Base-by-base conservation (phyloP, 331 rosid genomes). In the Rhamnella rubrinervis region DNA sequence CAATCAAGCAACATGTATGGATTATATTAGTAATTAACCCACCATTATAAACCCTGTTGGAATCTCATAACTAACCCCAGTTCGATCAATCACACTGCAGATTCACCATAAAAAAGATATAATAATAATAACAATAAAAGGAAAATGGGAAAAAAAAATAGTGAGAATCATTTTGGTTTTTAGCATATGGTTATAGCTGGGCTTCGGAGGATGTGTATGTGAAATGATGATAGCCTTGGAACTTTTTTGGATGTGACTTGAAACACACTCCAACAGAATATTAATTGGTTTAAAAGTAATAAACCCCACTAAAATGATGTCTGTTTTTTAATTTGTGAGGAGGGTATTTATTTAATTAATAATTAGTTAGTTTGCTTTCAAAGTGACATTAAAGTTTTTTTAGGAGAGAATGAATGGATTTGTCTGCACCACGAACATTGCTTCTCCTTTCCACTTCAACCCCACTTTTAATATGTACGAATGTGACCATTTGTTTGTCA, bases 401-500 rank as follows among this genome's bases (percentile, higher is more conserved):
- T 5, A 47, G 52, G 17, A 47, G 44, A 41, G 60, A 66, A 59
- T 68, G 65, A 77, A 78, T 84, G 78, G 68, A 75, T 63, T 71
- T 81, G 74, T 59, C 60, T 50, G 73, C 74, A 69, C n/a, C 80
- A 75, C 70, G 67, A 31, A 81, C 85, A 26, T 85, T 87, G 86
- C 87, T 83, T 89, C 75, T 55, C 82, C 78, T 81, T 78, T 85
- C 88, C 80, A 76, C 77, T 80, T 81, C 82, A 83, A 69, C 85
- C 92, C 87, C 82, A 78, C 82, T 73, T 8, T 37, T 44, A 55
- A 59, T 55, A 4, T 31, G 5, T 31, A 88, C 63, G 66, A 72
- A 40, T 39, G 79, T 70, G 83, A 75, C 77, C 74, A 77, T 81
- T 61, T 44, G 49, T 44, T 44, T 44, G 49, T 44, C 11, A 44